These are phyloP conservation scores for Heterobasidion parviporum DNA, from an alignment of 1,284 basidiomycete genomes.

Conservation along the genomic window DNA sequence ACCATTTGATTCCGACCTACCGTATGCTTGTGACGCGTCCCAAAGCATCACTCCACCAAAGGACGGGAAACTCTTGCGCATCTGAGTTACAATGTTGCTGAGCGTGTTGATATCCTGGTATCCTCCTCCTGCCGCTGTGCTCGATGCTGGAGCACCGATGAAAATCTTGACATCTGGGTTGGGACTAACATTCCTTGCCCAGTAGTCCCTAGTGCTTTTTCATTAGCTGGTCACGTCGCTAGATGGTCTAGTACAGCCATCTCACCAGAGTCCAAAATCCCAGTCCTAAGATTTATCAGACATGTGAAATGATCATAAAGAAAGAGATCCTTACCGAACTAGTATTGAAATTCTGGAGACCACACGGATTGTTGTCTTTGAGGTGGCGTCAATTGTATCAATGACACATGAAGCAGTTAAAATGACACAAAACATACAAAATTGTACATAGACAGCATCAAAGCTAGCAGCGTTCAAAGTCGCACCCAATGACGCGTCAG, in stretches of 20 bases:
- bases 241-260: no score
- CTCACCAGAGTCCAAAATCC: conserved; percentile 45
- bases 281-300: conserved; percentile 28
- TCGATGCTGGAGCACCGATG: conserved; percentile 52
- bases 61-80: conserved; percentile 56
- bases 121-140: conserved; percentile 48
- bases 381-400: conserved; percentile 3
- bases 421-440: conserved; percentile 21
- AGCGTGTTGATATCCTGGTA: conserved; percentile 41
- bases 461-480: conserved; percentile 45
- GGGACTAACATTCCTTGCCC: conserved; percentile 45
- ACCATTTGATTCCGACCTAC: conserved; percentile 22
- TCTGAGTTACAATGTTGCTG: conserved; percentile 39
- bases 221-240: background rate
- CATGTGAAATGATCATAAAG: background rate
- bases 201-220: conserved; percentile 40
- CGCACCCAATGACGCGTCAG: conserved; percentile 42
- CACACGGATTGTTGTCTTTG: conserved; percentile 44
- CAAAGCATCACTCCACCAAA: conserved; percentile 71
- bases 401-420: background rate
- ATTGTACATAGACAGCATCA: conserved; percentile 53
- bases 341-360: conserved; percentile 32
- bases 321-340: conserved; percentile 27
- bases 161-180: conserved; percentile 56
- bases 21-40: conserved; percentile 64